These are phyloP conservation scores for Scheffersomyces parashehatae DNA, from an alignment of 1,139 yeast species.

Conservation along the genomic window DNA sequence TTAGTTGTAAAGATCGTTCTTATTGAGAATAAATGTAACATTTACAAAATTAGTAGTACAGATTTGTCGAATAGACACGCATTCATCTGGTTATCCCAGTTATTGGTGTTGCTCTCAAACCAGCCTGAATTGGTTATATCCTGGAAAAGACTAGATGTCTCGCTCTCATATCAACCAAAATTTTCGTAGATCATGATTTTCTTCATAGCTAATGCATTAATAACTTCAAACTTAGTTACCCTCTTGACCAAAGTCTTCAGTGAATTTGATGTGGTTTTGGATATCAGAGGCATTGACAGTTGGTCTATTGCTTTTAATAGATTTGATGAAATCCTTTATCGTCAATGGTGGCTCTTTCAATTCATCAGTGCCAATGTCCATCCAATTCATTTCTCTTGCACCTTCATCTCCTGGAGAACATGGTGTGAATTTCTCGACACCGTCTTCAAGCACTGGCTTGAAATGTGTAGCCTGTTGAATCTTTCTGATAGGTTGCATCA, in stretches of 20 bases:
- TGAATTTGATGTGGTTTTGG: conserved; percentile 80
- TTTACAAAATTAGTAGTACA: background rate
- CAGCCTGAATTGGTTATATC: too few species aligned
- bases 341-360: conserved; percentile 86
- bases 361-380: conserved; percentile 86
- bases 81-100: too few species aligned
- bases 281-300: conserved; percentile 89
- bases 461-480: conserved; percentile 97
- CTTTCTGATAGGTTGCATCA: conserved; percentile 96
- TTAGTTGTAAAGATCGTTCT: background rate
- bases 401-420: conserved; percentile 94
- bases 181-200: too few species aligned
- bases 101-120: too few species aligned
- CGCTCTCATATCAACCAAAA: too few species aligned
- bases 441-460: conserved; percentile 50
- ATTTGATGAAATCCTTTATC: conserved; percentile 89
- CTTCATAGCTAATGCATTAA: too few species aligned
- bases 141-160: too few species aligned
- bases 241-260: conserved; percentile 95
- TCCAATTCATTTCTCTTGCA: conserved; percentile 91
- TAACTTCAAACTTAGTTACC: conserved; percentile 55
- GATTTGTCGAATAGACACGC: too few species aligned
- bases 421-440: conserved; percentile 64
- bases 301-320: conserved; percentile 89
- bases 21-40: background rate